Percentiles rank a stretch among this genome's conserved stretches.
phyloP scores from a whole-genome alignment of 225 moss, liverwort and hornwort species.

The Pseudoscleropodium purum region DNA sequence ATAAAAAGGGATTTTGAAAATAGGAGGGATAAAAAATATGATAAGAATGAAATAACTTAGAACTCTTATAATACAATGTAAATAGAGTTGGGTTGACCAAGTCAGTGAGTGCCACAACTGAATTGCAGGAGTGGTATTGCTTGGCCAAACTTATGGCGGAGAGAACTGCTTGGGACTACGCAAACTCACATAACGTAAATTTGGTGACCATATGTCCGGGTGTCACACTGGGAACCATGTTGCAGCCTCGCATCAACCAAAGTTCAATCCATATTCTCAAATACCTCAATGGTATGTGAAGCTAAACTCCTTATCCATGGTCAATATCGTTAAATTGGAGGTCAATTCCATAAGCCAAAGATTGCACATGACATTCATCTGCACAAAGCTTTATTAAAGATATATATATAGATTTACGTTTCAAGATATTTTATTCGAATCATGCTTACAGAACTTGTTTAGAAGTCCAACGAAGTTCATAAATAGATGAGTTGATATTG shows the following conservation, averaged over 20 bases:
- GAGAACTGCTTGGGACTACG: slow-evolving; percentile 37
- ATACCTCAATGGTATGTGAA: slow-evolving; percentile 29
- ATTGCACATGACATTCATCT: background rate
- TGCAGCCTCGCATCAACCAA: slow-evolving; percentile 34
- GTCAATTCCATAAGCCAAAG: background rate
- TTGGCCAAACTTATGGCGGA: slow-evolving; percentile 44
- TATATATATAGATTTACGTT: background rate
- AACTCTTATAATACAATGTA: background rate
- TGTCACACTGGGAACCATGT: slow-evolving; percentile 33
- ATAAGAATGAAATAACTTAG: background rate
- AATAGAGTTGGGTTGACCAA: background rate
- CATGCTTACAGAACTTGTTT: background rate
- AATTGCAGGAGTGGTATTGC: slow-evolving; percentile 46
- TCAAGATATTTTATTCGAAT: background rate
- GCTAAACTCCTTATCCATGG: background rate
- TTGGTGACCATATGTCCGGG: slow-evolving; percentile 31
- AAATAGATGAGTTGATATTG: background rate
- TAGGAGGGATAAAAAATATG: background rate
- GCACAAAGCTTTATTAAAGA: background rate
- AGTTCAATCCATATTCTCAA: slow-evolving; percentile 41
- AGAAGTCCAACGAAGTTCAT: background rate
- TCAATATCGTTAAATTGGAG: background rate
- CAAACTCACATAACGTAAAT: slow-evolving; percentile 1
- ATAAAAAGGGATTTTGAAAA: background rate
- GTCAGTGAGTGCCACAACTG: background rate